phyloP scores from a whole-genome alignment of 2,329 filamentous ascomycete genomes.

The Botrytis cinerea region DNA sequence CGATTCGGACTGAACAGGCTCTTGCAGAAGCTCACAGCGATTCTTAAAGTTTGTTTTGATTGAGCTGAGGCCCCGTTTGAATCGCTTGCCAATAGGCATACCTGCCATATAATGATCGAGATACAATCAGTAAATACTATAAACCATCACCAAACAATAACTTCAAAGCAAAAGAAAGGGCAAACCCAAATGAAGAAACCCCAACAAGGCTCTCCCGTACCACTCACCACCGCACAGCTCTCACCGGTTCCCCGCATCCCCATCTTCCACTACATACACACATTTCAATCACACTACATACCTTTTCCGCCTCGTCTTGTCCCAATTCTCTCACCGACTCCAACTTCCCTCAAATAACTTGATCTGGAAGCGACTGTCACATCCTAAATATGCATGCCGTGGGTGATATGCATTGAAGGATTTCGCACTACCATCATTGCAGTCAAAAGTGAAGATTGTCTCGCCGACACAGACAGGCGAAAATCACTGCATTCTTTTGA shows the following conservation, averaged over 20 bases:
- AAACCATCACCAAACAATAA: neutral
- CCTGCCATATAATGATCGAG: neutral
- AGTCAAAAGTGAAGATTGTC: neutral
- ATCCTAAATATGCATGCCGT: neutral
- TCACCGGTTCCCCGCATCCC: neutral
- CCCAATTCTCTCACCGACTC: neutral
- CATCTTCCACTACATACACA: neutral
- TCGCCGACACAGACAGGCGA: neutral
- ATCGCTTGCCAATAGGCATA: neutral
- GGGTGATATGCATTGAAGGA: neutral
- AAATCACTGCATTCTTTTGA: fast-evolving
- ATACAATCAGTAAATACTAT: neutral
- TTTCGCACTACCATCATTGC: neutral
- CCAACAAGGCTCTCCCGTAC: neutral
- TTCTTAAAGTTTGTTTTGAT: neutral
- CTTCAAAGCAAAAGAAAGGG: neutral
- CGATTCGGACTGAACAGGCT: neutral
- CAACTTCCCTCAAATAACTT: neutral
- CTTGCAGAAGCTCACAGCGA: neutral
- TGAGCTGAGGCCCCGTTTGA: neutral
- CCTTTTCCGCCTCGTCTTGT: neutral
- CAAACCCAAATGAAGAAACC: neutral
- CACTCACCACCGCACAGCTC: neutral
- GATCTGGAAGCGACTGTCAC: neutral
- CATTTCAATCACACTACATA: neutral